A percentile compares a stretch with the other conserved stretches of the same genome.
These are phyloP conservation scores for Nicotiana knightiana DNA, from an alignment of 257 asterid genomes.

Conservation along the genomic window DNA sequence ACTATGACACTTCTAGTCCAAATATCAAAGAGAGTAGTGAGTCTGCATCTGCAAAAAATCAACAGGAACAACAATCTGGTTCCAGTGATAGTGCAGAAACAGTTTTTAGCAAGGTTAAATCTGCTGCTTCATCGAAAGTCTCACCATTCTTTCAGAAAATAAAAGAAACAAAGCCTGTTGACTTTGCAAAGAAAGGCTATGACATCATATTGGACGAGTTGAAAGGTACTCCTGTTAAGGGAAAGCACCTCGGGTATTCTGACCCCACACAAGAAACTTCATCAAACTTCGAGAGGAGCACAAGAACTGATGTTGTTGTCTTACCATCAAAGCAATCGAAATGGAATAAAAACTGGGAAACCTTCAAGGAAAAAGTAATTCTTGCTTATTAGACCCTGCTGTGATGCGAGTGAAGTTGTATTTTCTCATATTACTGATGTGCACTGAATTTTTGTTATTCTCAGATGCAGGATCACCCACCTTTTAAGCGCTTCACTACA, in stretches of 20 bases:
- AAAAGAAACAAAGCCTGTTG: conserved; percentile 78
- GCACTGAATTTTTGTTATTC: conserved; percentile 29
- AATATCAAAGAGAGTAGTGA: conserved; percentile 29
- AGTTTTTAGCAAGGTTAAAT: conserved; percentile 58
- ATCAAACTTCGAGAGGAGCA: conserved; percentile 56
- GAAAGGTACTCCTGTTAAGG: conserved; percentile 67
- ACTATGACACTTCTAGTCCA: conserved; percentile 27
- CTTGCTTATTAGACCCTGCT: not conserved
- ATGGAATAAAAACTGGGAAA: conserved; percentile 82
- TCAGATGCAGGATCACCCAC: conserved; percentile 69
- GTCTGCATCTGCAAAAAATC: conserved; percentile 41
- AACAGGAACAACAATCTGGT: conserved; percentile 53
- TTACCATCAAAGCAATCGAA: conserved; percentile 62
- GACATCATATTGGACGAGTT: conserved; percentile 71
- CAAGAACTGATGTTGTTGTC: conserved; percentile 69
- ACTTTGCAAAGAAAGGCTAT: conserved; percentile 70
- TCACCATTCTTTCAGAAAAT: conserved; percentile 59
- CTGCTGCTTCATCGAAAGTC: conserved; percentile 49
- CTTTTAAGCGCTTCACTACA: conserved; percentile 57
- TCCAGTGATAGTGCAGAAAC: conserved; percentile 43
- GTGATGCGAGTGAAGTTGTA: not conserved
- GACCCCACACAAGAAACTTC: conserved; percentile 38
- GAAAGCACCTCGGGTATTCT: conserved; percentile 70
- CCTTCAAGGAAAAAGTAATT: conserved; percentile 69
- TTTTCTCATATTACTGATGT: conserved; percentile 23